phyloP scores from a whole-genome alignment of 768 basidiomycete genomes.

The Termitomyces sp. region DNA sequence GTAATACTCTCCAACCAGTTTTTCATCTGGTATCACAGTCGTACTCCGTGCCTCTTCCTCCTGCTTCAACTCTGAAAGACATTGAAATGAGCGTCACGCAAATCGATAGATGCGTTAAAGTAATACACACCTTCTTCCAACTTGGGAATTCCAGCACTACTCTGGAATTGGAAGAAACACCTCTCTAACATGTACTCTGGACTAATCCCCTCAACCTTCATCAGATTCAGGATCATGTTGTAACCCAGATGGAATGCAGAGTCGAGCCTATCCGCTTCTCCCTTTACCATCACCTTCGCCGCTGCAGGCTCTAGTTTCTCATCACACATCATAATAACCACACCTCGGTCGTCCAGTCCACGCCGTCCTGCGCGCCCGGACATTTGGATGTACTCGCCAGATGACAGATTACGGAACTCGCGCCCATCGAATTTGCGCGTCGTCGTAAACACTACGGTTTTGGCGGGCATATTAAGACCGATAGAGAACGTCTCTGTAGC shows the following conservation, averaged over 20 bases:
- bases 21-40: conserved; percentile 80
- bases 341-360: conserved; percentile 96
- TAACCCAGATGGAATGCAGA: conserved; percentile 99
- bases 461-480: conserved; percentile 98
- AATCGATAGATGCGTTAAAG: background rate
- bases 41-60: conserved; percentile 63
- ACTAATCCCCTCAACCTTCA: conserved; percentile 97
- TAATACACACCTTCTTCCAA: conserved; percentile 69
- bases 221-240: conserved; percentile 97
- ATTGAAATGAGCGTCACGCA: background rate
- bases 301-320: conserved; percentile 91
- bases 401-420: conserved; percentile 89
- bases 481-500: conserved; percentile 99
- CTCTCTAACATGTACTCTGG: conserved; percentile 97
- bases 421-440: conserved; percentile 95
- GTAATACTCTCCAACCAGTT: conserved; percentile 83
- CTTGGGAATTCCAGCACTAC: conserved; percentile 80
- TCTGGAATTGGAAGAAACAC: conserved; percentile 99
- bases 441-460: conserved; percentile 96
- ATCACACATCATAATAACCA: conserved; percentile 99
- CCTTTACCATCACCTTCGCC: conserved; percentile 97
- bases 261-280: conserved; percentile 92
- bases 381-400: conserved; percentile 99
- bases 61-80: conserved; percentile 55
- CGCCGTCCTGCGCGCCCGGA: conserved; percentile 96